phyloP scores from a whole-genome alignment of 1,284 basidiomycete genomes.

The Salmacisia buchloeana region DNA sequence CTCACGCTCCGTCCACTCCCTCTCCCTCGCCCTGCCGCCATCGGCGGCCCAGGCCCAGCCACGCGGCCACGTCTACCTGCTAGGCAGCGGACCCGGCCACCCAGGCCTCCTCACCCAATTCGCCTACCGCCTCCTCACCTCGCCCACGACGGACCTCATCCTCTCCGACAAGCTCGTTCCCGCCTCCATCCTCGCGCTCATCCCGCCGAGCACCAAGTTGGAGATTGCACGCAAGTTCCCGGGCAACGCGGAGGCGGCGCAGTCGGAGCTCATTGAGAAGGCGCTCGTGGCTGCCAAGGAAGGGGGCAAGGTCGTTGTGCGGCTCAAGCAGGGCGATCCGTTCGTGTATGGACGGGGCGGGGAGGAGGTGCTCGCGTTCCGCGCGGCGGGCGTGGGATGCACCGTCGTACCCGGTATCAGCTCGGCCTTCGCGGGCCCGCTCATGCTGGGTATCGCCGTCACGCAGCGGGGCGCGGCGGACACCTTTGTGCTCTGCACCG shows the following conservation, averaged over 20 bases:
- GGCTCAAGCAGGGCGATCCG: slow-evolving; percentile 95
- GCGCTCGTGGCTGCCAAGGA: slow-evolving; percentile 72
- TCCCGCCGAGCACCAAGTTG: slow-evolving; percentile 62
- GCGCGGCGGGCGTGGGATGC: slow-evolving; percentile 72
- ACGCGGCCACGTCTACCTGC: slow-evolving; percentile 59
- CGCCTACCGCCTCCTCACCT: slow-evolving; percentile 72
- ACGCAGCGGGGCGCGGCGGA: slow-evolving; percentile 93
- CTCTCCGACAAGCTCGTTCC: slow-evolving; percentile 97
- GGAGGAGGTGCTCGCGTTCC: slow-evolving; percentile 89
- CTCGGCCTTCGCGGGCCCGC: slow-evolving; percentile 80
- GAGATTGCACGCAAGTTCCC: slow-evolving; percentile 92
- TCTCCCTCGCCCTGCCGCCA: slow-evolving; percentile 20
- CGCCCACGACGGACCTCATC: slow-evolving; percentile 68
- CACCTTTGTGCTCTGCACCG: slow-evolving; percentile 80
- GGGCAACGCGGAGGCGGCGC: slow-evolving; percentile 89
- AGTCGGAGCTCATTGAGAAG: slow-evolving; percentile 85
- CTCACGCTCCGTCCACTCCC: slow-evolving; percentile 30
- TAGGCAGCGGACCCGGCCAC: slow-evolving; percentile 91
- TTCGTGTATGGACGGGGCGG: slow-evolving; percentile 88
- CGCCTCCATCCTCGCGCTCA: slow-evolving; percentile 75
- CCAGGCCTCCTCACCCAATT: slow-evolving; percentile 84
- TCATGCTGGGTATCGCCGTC: slow-evolving; percentile 82
- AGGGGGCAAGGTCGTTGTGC: slow-evolving; percentile 76
- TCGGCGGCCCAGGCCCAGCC: neutral
- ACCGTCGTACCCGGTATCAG: slow-evolving; percentile 82